These are phyloP conservation scores for Deinandra increscens DNA, from an alignment of 129 eudicot genomes.

Conservation along the genomic window DNA sequence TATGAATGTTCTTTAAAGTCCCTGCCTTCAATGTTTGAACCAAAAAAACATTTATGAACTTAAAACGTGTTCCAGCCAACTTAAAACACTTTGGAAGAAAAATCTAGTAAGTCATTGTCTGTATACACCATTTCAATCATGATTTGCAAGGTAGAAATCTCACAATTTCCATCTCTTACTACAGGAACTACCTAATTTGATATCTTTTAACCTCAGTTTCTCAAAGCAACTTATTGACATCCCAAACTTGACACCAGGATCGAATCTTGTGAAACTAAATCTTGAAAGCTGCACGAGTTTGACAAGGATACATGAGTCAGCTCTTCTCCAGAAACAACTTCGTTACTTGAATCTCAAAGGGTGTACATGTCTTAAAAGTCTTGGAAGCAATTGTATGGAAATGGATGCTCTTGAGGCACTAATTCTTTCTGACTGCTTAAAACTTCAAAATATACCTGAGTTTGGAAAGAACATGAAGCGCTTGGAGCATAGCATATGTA, in stretches of 20 bases:
- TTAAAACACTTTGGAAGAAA: slow-evolving; percentile 16
- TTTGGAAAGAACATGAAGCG: slow-evolving; percentile 17
- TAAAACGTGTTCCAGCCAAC: slow-evolving; percentile 25
- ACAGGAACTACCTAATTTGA: slow-evolving; percentile 27
- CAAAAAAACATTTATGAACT: slow-evolving; percentile 21
- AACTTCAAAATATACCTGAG: slow-evolving; percentile 18
- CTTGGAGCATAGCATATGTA: not conserved
- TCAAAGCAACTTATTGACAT: slow-evolving; percentile 8
- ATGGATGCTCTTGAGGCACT: slow-evolving; percentile 25
- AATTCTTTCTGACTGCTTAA: slow-evolving; percentile 19
- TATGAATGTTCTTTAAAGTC: slow-evolving; percentile 20
- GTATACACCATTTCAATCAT: not conserved
- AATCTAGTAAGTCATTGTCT: slow-evolving; percentile 6
- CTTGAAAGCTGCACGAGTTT: slow-evolving; percentile 13
- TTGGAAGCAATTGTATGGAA: slow-evolving; percentile 13
- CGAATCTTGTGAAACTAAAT: slow-evolving; percentile 12
- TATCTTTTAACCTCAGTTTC: slow-evolving; percentile 24
- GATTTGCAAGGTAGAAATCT: slow-evolving; percentile 2
- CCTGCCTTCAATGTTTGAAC: slow-evolving; percentile 22
- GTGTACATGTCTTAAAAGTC: slow-evolving; percentile 13
- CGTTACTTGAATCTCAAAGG: slow-evolving; percentile 11
- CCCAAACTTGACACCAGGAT: slow-evolving; percentile 15
- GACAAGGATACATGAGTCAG: slow-evolving; percentile 17
- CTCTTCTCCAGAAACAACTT: not conserved
- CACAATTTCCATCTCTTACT: not conserved